Conservation (phyloP, 306 rosid species). For the Albizia julibrissin region DNA sequence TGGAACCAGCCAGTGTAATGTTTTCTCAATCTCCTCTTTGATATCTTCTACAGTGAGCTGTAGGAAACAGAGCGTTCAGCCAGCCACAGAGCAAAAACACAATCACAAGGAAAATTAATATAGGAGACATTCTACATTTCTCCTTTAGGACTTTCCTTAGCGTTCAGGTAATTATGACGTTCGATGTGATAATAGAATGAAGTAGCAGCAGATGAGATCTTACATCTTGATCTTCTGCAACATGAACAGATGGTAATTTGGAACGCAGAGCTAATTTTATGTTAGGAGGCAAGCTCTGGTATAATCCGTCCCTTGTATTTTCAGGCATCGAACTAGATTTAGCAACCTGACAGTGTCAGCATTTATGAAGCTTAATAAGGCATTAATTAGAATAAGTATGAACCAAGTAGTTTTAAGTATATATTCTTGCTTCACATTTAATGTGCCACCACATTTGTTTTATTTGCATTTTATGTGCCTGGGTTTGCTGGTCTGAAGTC, state of each 20-base stretch:
- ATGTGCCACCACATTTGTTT: too few species aligned
- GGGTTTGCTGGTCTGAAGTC: neutral
- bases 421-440: neutral
- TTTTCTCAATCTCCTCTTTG: conserved; percentile 77
- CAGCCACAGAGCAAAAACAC: neutral
- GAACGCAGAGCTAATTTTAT: conserved; percentile 66
- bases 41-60: conserved; percentile 67
- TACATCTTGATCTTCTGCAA: conserved; percentile 74
- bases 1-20: conserved; percentile 77
- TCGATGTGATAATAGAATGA: neutral
- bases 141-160: neutral
- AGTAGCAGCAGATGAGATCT: conserved; percentile 23
- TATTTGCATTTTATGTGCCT: neutral
- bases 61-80: conserved; percentile 27
- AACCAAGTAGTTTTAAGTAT: neutral
- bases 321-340: conserved; percentile 67
- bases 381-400: neutral
- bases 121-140: neutral
- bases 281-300: conserved; percentile 79
- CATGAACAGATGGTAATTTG: conserved; percentile 54
- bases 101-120: neutral
- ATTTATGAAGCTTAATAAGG: conserved; percentile 9
- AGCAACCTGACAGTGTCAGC: conserved; percentile 60
- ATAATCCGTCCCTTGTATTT: conserved; percentile 68
- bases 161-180: neutral